Percentiles rank a stretch among this genome's conserved stretches.
Evolutionary conservation across 2,329 filamentous ascomycete genomes (phyloP).

Genomic region (Alternaria sp.): DNA sequence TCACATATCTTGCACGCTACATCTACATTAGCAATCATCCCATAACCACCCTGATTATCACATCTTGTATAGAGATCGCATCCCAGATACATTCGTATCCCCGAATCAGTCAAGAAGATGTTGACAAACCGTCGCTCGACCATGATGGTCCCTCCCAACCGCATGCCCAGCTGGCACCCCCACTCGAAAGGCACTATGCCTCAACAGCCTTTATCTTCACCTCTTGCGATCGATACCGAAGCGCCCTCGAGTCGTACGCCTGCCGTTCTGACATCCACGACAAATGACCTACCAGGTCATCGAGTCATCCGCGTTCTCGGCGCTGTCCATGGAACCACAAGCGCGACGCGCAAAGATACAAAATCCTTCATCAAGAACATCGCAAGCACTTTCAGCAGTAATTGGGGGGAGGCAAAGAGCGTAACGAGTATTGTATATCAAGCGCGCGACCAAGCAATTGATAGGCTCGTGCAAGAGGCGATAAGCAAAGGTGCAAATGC

Average conservation of each 20-base stretch:
- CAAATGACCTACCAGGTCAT: slow-evolving; percentile 38
- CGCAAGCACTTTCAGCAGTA: slow-evolving; percentile 26
- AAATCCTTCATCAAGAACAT: slow-evolving; percentile 47
- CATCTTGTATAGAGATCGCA: neutral
- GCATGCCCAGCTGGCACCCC: slow-evolving; percentile 38
- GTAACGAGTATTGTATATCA: slow-evolving; percentile 45
- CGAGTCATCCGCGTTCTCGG: slow-evolving; percentile 38
- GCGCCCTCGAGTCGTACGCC: slow-evolving; percentile 37
- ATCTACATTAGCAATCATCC: neutral
- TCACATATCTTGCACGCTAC: neutral
- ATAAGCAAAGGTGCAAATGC: slow-evolving; percentile 45
- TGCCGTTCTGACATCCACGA: slow-evolving; percentile 43
- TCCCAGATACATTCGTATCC: neutral
- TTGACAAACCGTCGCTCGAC: slow-evolving; percentile 50
- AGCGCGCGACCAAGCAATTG: slow-evolving; percentile 46
- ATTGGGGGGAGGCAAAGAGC: slow-evolving; percentile 43
- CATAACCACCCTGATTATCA: neutral
- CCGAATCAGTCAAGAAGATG: slow-evolving; percentile 28
- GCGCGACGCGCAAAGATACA: slow-evolving; percentile 45
- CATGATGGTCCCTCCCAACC: slow-evolving; percentile 42
- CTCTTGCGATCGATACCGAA: slow-evolving; percentile 33
- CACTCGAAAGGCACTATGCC: slow-evolving; percentile 28
- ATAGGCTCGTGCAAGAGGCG: slow-evolving; percentile 46
- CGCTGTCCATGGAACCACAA: slow-evolving; percentile 44
- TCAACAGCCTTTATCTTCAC: slow-evolving; percentile 12